These are phyloP conservation scores for Penicillium ucsense DNA, from an alignment of 495 filamentous ascomycete species.

Conservation along the genomic window DNA sequence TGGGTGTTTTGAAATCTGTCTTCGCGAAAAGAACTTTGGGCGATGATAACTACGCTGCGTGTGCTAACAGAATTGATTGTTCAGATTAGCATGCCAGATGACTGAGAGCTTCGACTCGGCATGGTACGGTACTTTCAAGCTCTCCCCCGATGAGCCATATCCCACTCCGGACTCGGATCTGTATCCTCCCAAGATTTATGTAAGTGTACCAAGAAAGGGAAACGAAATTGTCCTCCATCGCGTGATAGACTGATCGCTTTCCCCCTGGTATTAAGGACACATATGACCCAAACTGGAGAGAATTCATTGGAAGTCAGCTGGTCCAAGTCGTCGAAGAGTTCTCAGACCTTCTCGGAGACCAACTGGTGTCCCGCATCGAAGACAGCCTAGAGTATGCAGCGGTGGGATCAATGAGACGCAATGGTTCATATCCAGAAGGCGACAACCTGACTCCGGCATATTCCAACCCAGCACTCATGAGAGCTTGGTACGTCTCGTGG, in stretches of 20 bases:
- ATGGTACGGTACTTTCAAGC: conserved; percentile 24
- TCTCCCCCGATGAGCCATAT: conserved; percentile 20
- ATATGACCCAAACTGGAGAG: conserved; percentile 23
- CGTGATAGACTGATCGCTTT: neutral
- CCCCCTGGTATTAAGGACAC: conserved; percentile 4
- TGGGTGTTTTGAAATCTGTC: neutral
- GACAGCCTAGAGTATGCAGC: conserved; percentile 19
- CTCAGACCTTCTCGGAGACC: conserved; percentile 12
- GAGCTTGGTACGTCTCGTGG: conserved; percentile 20
- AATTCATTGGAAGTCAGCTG: conserved; percentile 20
- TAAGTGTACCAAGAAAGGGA: neutral
- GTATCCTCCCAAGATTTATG: conserved; percentile 20
- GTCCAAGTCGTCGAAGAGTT: conserved; percentile 24
- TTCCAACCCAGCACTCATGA: conserved; percentile 19
- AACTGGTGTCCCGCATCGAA: conserved; percentile 13
- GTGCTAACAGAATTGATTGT: no score
- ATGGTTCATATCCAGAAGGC: conserved; percentile 17
- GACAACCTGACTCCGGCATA: conserved; percentile 20
- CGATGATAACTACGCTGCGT: no score
- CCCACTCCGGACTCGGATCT: conserved; percentile 17
- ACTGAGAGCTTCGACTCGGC: conserved; percentile 14
- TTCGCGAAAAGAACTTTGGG: no score
- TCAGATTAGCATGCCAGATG: conserved; percentile 14
- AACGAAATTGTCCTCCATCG: no score
- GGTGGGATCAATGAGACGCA: conserved; percentile 18